phyloP scores from a whole-genome alignment of 2,329 filamentous ascomycete species.

The Massarina eburnea region DNA sequence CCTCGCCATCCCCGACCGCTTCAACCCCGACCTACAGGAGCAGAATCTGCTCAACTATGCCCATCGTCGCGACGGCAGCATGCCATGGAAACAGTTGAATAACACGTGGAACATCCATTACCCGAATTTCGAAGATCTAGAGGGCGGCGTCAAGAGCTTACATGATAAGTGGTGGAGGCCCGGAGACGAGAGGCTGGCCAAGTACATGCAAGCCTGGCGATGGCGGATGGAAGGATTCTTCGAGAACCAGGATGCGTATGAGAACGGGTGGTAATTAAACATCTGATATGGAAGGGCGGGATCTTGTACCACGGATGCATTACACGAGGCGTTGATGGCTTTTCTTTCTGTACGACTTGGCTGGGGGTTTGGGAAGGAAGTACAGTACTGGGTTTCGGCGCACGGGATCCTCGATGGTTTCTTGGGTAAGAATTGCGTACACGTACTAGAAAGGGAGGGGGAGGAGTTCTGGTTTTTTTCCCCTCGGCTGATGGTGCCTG shows the following conservation, averaged over 20 bases:
- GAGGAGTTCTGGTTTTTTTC: too few relatives aligned
- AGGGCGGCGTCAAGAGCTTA: constrained; percentile 33
- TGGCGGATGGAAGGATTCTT: constrained; percentile 39
- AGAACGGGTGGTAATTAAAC: too few relatives aligned
- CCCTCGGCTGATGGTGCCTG: too few relatives aligned
- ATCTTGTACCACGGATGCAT: too few relatives aligned
- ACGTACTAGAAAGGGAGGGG: too few relatives aligned
- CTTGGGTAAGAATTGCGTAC: too few relatives aligned
- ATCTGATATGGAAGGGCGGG: too few relatives aligned
- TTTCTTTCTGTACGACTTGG: too few relatives aligned
- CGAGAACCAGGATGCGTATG: constrained; percentile 21
- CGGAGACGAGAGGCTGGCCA: neutral
- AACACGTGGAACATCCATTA: constrained; percentile 40
- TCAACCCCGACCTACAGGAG: constrained; percentile 28
- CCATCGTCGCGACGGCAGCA: constrained; percentile 33
- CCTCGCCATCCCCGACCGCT: constrained; percentile 21
- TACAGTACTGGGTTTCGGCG: too few relatives aligned
- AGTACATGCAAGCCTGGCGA: constrained; percentile 25
- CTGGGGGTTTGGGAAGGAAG: too few relatives aligned
- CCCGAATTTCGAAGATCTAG: constrained; percentile 29
- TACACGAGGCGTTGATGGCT: too few relatives aligned
- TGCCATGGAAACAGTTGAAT: constrained; percentile 37
- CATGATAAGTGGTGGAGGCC: constrained; percentile 42
- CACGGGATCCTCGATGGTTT: too few relatives aligned
- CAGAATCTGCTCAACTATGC: constrained; percentile 40